These are phyloP conservation scores for Harringtonia aguacate DNA, from an alignment of 2,329 filamentous ascomycete species.

Conservation along the genomic window DNA sequence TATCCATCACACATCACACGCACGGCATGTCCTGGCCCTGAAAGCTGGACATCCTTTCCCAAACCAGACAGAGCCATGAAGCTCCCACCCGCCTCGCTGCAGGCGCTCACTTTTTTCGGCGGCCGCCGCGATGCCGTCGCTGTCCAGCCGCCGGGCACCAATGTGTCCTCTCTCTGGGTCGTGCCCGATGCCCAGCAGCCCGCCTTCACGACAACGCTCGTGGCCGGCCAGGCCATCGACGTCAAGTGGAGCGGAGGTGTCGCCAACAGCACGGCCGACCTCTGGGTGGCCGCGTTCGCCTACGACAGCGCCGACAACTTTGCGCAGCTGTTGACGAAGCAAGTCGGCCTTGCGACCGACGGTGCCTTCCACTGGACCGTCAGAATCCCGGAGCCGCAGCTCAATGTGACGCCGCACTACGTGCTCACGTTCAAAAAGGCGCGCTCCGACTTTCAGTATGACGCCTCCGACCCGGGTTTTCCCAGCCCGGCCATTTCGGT, in stretches of 20 bases:
- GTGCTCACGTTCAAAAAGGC: constrained; percentile 1
- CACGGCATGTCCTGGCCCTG: too few relatives aligned
- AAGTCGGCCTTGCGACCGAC: neutral
- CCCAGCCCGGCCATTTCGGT: neutral
- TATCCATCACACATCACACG: too few relatives aligned
- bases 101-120: too few relatives aligned
- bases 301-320: neutral
- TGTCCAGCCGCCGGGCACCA: neutral
- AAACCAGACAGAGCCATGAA: constrained; percentile 1
- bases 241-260: neutral
- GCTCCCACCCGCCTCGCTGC: neutral
- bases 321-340: neutral
- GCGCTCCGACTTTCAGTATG: neutral
- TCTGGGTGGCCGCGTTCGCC: constrained; percentile 2
- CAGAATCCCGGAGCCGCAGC: constrained; percentile 1
- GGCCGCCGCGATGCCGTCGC: too few relatives aligned
- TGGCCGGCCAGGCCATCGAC: neutral
- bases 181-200: neutral
- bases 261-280: neutral
- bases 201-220: neutral
- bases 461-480: constrained; percentile 1
- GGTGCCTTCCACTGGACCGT: constrained; percentile 7
- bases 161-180: constrained; percentile 1
- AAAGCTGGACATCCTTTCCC: too few relatives aligned
- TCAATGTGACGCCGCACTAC: constrained; percentile 3